Conservation (phyloP, 2,329 filamentous ascomycete species). For the Zasmidium cellare region DNA sequence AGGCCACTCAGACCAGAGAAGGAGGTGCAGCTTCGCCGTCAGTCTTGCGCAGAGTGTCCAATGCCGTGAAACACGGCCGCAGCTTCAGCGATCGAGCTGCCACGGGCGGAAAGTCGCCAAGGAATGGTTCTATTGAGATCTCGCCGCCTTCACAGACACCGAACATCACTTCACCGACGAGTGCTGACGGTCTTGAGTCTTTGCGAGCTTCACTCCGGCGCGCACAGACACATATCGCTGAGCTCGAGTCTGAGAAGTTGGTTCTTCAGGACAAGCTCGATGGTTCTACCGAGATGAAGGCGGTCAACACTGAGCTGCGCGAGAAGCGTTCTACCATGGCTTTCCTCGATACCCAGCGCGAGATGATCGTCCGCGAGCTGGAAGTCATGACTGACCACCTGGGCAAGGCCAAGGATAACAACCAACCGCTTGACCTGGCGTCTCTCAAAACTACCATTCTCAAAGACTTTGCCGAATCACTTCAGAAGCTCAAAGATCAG, state of each 20-base stretch:
- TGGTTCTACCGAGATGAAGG: conserved; percentile 63
- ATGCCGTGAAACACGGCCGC: conserved; percentile 88
- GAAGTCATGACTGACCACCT: conserved; percentile 88
- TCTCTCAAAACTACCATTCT: conserved; percentile 65
- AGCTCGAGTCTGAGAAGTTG: conserved; percentile 78
- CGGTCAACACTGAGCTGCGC: conserved; percentile 80
- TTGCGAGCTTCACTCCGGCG: conserved; percentile 23
- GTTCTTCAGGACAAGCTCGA: conserved; percentile 55
- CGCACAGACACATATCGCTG: conserved; percentile 58
- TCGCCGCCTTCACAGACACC: conserved; percentile 25
- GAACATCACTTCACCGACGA: conserved; percentile 23
- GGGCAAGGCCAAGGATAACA: conserved; percentile 79
- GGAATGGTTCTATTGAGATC: conserved; percentile 44
- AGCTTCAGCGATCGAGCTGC: conserved; percentile 69
- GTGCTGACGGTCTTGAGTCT: conserved; percentile 21
- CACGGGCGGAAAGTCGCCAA: conserved; percentile 32
- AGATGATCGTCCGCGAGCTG: conserved; percentile 91
- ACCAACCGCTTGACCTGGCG: conserved; percentile 74
- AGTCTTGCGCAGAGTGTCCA: conserved; percentile 84
- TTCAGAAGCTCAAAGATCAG: conserved; percentile 75
- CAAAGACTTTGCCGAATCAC: conserved; percentile 61
- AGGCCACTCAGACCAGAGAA: conserved; percentile 44
- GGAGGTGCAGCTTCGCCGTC: conserved; percentile 51
- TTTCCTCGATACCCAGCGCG: conserved; percentile 87
- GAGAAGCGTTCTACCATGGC: conserved; percentile 97